A percentile compares a stretch with the other conserved stretches of the same genome.
phyloP scores from a whole-genome alignment of 805 yeast genomes.

The Ogataea salicorniae region DNA sequence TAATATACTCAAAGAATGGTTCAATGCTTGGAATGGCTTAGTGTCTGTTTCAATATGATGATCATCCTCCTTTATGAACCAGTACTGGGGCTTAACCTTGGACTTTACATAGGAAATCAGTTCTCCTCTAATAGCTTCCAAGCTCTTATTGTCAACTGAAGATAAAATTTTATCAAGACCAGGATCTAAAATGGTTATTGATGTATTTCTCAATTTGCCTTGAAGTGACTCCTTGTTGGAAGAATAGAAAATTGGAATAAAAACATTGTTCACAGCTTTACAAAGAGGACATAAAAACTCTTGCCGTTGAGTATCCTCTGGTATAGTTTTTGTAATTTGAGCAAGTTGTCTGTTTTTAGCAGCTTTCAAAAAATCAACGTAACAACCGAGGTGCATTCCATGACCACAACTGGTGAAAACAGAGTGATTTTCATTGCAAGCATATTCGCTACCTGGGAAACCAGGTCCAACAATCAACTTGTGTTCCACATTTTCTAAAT shows the following conservation, averaged over 20 bases:
- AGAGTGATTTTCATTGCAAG: conserved; percentile 37
- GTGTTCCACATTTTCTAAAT: conserved; percentile 33
- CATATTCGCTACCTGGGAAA: conserved; percentile 39
- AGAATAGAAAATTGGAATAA: conserved; percentile 69
- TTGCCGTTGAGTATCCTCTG: conserved; percentile 63
- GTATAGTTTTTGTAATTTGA: conserved; percentile 77
- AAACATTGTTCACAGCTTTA: conserved; percentile 77
- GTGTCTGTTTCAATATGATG: conserved; percentile 13
- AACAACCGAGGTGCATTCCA: conserved; percentile 84
- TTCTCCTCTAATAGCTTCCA: conserved; percentile 18
- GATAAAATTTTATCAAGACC: conserved; percentile 8
- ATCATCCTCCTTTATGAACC: conserved; percentile 24
- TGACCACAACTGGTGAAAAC: conserved; percentile 84
- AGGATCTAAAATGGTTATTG: conserved; percentile 10
- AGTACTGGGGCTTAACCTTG: conserved; percentile 22
- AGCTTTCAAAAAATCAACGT: conserved; percentile 56
- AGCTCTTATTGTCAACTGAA: not conserved
- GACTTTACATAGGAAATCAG: conserved; percentile 18
- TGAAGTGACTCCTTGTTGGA: conserved; percentile 32
- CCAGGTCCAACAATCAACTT: conserved; percentile 64
- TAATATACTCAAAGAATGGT: conserved; percentile 20
- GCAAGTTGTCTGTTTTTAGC: conserved; percentile 47
- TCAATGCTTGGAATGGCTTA: conserved; percentile 21
- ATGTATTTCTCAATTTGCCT: conserved; percentile 11
- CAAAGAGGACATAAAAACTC: conserved; percentile 90